Percentiles rank a stretch among this genome's conserved stretches.
These are phyloP conservation scores for Diaporthe velutina DNA, from an alignment of 2,329 filamentous ascomycete species.

Conservation along the genomic window DNA sequence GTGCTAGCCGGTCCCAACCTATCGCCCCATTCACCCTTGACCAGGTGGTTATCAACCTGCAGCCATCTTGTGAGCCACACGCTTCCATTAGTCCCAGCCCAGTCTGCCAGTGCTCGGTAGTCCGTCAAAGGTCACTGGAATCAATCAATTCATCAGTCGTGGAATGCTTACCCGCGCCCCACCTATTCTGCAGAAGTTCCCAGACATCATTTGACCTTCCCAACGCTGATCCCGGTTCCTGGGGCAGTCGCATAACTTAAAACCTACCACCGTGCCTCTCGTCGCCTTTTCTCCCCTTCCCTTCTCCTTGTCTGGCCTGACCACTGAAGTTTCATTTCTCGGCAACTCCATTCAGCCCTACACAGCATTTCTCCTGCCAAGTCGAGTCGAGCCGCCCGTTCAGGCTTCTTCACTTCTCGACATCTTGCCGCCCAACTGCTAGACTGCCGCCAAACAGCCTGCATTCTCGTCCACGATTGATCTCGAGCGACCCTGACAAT, in stretches of 20 bases:
- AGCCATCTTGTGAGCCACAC: conserved; percentile 14
- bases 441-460: neutral
- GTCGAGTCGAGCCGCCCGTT: conserved; percentile 14
- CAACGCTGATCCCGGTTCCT: conserved; percentile 23
- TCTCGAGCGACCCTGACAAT: conserved; percentile 43
- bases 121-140: neutral
- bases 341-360: conserved; percentile 26
- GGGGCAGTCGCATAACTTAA: conserved; percentile 31
- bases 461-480: neutral
- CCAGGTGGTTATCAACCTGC: conserved; percentile 12
- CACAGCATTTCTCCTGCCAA: conserved; percentile 16
- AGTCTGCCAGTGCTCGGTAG: neutral
- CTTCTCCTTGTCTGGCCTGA: conserved; percentile 27
- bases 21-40: neutral
- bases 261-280: conserved; percentile 27
- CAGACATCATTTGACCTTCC: conserved; percentile 25
- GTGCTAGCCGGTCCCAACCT: conserved; percentile 12
- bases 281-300: conserved; percentile 15
- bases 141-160: neutral
- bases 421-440: conserved; percentile 33
- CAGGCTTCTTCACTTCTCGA: neutral
- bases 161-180: conserved; percentile 18
- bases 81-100: conserved; percentile 29
- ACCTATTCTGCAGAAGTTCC: conserved; percentile 9
- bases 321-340: conserved; percentile 31